phyloP scores from a whole-genome alignment of 1,284 basidiomycete species.

The Wolfiporia cocos region DNA sequence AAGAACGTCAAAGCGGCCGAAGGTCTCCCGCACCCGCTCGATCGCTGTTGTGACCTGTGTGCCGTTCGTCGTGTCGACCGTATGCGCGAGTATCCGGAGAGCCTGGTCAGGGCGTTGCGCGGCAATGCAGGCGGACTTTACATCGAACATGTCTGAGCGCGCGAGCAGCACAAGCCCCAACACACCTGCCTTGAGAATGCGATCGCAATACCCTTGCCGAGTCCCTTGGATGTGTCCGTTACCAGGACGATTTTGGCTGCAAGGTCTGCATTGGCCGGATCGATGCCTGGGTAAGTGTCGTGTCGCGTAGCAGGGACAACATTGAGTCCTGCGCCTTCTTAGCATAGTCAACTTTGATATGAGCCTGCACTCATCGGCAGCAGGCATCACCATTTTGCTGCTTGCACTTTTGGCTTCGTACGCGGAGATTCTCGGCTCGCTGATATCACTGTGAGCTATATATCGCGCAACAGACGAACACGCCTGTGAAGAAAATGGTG shows the following conservation, averaged over 20 bases:
- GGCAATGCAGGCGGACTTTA: not conserved
- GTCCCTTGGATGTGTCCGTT: slow-evolving; percentile 2
- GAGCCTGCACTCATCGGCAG: too few relatives aligned
- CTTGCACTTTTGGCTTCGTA: too few relatives aligned
- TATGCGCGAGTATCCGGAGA: not conserved
- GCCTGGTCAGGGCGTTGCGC: not conserved
- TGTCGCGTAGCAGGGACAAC: too few relatives aligned
- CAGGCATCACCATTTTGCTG: too few relatives aligned
- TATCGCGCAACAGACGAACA: too few relatives aligned
- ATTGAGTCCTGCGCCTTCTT: too few relatives aligned
- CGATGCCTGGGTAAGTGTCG: slow-evolving; percentile 3
- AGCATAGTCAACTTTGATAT: too few relatives aligned
- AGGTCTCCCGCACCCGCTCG: not conserved
- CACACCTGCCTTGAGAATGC: not conserved
- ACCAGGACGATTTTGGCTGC: slow-evolving; percentile 1
- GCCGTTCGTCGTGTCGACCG: not conserved
- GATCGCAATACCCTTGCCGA: slow-evolving; percentile 1
- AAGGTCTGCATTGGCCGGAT: slow-evolving; percentile 1
- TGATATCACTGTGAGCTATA: too few relatives aligned
- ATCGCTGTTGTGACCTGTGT: not conserved
- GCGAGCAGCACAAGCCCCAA: not conserved
- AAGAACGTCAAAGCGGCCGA: not conserved
- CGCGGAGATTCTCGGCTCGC: too few relatives aligned
- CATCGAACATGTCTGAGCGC: not conserved
- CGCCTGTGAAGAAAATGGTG: too few relatives aligned